Base-by-base conservation (phyloP, 352 stramenopile species). In the Phytophthora podocarpi region DNA sequence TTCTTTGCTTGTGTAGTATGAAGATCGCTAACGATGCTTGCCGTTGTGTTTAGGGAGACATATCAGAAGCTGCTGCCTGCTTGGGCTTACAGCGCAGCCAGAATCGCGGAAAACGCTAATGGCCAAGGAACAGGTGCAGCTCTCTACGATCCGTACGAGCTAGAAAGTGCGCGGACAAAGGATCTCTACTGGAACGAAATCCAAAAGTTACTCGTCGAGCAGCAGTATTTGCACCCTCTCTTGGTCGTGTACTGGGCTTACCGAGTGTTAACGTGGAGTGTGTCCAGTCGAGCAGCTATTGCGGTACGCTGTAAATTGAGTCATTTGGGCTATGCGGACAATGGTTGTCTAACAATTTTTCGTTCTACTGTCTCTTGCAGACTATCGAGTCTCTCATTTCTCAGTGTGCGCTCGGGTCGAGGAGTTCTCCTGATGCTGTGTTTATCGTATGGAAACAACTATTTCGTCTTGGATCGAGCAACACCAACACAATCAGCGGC, bases 171-270 rank as follows among this genome's bases (percentile, higher is more conserved):
- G n/a, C 74, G 77, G 4, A 91, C 83, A 20, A 77, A 89, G 35
- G 83, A 93, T 63, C 34, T 63, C 11, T 90, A 93, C 54, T 93
- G 83, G 83, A 93, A 93, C 39, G 81, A 90, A 28, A 90, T 91
- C 39, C 83, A 93, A 55, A 74, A 78, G 21, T 87, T 84, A 30
- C 32, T 90, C 20, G 59, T 80, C 10, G 64, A 87, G 26, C 67
- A 80, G 24, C 73, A 78, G 13, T 93, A 88, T 32, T 45, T 91
- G 2, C 83, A 93, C 31, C 83, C 83, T 20, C 39, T 93, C 0
- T 46, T 93, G 13, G 57, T 84, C 15, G 53, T 80, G 3, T 90
- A 93, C 48, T 93, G 83, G 83, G 74, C 66, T 15, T 90, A 85
- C 43, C 71, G 73, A 21, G 64, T 93, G 26, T 55, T 93, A 18